Evolutionary conservation across 1,139 yeast species (phyloP), one percentile per base, ranked within the genome.

Genomic region (Sugiyamaella paludigena): DNA sequence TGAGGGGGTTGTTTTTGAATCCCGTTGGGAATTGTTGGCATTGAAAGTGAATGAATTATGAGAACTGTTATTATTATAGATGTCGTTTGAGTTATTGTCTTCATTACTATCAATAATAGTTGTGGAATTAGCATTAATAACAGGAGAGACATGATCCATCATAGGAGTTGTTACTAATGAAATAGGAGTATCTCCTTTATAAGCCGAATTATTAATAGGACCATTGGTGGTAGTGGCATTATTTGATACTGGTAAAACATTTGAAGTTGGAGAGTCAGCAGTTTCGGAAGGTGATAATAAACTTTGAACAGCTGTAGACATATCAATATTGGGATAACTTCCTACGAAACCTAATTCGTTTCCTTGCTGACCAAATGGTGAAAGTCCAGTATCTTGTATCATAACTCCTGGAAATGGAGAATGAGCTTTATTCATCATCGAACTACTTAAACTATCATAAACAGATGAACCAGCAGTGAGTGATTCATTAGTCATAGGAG

Each of bases 401-500:
- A 35, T 12, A 11, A 16, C 19, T 15, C n/a, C 38, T 12, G n/a
- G 19, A 35, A 16, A 29, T 31, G 44, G 40, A 13, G 40, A 13
- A 11, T 12, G 12, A 16, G 38, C 26, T 7, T 16, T 36, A 10
- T 33, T 41, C 38, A 27, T 34, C 7, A 41, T 10, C 28, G 38
- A 13, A 13, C 40, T 30, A 15, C 27, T 15, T 11, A 45, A 10
- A 9, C 43, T 33, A 36, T 41, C 46, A 34, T 42, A 42, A 15
- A 40, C 29, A 15, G 50, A 43, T 11, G 40, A 13, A 7, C 33
- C 24, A 9, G 35, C 40, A 11, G 31, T 36, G 15, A n/a, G n/a
- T n/a, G n/a, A n/a, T n/a, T 36, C 50, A 19, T 49, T 50, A 8
- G 37, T 29, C 9, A 44, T 32, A 11, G 55, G 54, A 11, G 58